These are phyloP conservation scores for Kentomonas sorsogonicus DNA, from an alignment of 208 protist species.

Conservation along the genomic window DNA sequence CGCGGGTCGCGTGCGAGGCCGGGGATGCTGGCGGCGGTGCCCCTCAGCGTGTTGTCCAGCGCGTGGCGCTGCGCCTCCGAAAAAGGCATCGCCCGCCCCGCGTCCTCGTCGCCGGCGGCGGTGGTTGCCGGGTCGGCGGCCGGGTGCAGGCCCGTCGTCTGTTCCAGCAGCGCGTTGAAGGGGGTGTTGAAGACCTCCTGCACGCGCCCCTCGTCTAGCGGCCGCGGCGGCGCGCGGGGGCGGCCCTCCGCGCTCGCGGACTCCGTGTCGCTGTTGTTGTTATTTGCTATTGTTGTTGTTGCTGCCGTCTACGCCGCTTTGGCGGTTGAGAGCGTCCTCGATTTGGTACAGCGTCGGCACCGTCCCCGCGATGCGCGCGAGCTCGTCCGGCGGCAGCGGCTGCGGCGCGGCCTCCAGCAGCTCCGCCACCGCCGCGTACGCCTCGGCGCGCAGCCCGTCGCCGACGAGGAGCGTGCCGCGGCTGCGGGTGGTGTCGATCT, in stretches of 20 bases:
- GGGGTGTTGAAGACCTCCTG: constrained; percentile 19
- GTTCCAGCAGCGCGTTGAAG: constrained; percentile 48
- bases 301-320: no score
- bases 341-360: no score
- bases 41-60: no score
- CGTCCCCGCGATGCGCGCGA: no score
- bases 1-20: no score
- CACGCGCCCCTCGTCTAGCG: constrained; percentile 17
- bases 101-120: no score
- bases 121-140: no score
- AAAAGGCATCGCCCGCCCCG: constrained; percentile 23
- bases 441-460: constrained; percentile 51
- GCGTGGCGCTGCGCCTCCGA: constrained; percentile 49
- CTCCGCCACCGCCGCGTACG: constrained; percentile 41
- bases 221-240: not conserved
- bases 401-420: constrained; percentile 41
- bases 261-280: constrained; percentile 9
- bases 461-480: constrained; percentile 45
- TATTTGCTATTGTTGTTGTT: no score
- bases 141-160: constrained; percentile 53
- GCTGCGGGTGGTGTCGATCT: constrained; percentile 68
- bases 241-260: constrained; percentile 6
- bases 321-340: no score
- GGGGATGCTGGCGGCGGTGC: no score
- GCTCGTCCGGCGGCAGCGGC: constrained; percentile 25